Evolutionary conservation across 768 basidiomycete genomes (phyloP).

Genomic region (Fomitopsis serialis): DNA sequence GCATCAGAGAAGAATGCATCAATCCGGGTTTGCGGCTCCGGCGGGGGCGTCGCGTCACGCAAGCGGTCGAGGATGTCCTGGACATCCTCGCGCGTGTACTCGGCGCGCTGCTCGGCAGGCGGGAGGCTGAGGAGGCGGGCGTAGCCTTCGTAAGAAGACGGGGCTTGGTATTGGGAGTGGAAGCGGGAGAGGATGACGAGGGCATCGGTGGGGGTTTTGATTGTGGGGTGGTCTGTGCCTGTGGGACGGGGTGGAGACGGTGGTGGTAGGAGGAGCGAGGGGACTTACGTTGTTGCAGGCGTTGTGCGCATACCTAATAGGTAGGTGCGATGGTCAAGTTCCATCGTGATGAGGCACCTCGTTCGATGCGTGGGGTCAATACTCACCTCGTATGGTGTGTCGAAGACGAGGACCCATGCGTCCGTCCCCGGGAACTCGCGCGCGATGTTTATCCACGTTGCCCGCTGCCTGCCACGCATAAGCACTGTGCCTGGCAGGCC

Average conservation of each 20-base stretch:
- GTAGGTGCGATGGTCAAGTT: conserved; percentile 12
- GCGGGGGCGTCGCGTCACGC: conserved; percentile 30
- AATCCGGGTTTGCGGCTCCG: neutral
- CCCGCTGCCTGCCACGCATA: conserved; percentile 48
- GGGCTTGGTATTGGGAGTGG: conserved; percentile 52
- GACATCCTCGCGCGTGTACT: conserved; percentile 49
- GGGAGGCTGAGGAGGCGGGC: conserved; percentile 45
- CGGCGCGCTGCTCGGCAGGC: conserved; percentile 32
- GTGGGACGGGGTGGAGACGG: too few relatives aligned
- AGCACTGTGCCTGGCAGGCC: neutral
- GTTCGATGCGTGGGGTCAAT: neutral
- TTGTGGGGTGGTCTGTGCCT: conserved; percentile 78
- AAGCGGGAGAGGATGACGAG: conserved; percentile 62
- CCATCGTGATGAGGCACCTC: neutral
- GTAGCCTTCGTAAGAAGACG: conserved; percentile 56
- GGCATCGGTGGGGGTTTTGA: conserved; percentile 53
- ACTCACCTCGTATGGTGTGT: conserved; percentile 68
- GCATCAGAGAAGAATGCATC: neutral
- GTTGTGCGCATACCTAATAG: conserved; percentile 62
- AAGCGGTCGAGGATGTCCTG: conserved; percentile 47
- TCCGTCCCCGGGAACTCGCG: conserved; percentile 55
- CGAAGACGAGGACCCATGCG: conserved; percentile 74
- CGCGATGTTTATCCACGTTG: conserved; percentile 72
- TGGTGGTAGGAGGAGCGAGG: neutral
- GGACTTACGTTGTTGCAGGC: conserved; percentile 54